A percentile compares a stretch with the other conserved stretches of the same genome.
Conservation (phyloP, 139 green algal species). For the Picochlorum sp. region DNA sequence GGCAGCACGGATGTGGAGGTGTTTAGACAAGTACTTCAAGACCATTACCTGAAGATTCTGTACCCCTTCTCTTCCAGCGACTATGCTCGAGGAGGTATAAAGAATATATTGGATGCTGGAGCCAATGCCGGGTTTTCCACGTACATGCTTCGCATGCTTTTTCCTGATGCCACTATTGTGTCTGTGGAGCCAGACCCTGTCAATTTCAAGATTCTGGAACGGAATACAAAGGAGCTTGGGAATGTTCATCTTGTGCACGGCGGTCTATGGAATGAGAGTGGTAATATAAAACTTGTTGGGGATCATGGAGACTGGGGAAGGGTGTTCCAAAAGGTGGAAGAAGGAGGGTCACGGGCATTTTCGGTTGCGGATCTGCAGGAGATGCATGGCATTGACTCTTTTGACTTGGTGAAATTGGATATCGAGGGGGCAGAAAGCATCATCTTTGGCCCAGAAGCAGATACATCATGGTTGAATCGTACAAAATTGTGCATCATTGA, state of each 20-base stretch:
- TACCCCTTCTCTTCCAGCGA: not conserved
- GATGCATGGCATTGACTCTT: conserved; percentile 7
- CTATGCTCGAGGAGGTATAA: not conserved
- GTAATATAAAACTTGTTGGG: conserved; percentile 3
- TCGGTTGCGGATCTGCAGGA: conserved; percentile 10
- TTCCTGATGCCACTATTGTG: conserved; percentile 17
- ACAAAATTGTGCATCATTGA: conserved; percentile 4
- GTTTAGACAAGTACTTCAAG: not conserved
- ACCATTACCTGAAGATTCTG: not conserved
- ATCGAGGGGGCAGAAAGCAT: conserved; percentile 14
- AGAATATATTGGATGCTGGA: conserved; percentile 9
- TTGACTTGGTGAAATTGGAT: conserved; percentile 27
- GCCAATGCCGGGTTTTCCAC: conserved; percentile 22
- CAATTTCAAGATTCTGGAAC: conserved; percentile 15
- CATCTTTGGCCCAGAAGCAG: conserved; percentile 10
- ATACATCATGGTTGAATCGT: conserved; percentile 16
- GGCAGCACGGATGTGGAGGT: conserved; percentile 3
- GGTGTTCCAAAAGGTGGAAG: conserved; percentile 10
- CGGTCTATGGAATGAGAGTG: conserved; percentile 16
- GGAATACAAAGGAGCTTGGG: conserved; percentile 9
- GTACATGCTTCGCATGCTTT: conserved; percentile 18
- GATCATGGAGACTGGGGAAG: conserved; percentile 18
- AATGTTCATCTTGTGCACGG: conserved; percentile 13
- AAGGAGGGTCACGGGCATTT: conserved; percentile 9
- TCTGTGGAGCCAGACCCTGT: conserved; percentile 14